phyloP scores from a whole-genome alignment of 176 grass and related monocot species.

The Oryza glumipatula region DNA sequence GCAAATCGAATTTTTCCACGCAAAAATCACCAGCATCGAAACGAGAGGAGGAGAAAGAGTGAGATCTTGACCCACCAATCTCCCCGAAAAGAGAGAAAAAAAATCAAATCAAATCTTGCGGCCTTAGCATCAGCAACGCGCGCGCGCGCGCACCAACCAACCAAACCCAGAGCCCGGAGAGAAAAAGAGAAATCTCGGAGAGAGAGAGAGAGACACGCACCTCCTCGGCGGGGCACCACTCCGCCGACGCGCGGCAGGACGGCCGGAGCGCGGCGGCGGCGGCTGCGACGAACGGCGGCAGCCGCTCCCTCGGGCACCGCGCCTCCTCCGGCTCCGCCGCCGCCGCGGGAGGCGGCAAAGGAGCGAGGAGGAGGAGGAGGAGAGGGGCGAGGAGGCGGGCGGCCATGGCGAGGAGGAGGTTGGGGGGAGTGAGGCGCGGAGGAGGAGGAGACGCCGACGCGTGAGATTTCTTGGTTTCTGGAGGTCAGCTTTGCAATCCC shows the following conservation, averaged over 20 bases:
- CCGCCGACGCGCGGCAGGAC: conserved; percentile 39
- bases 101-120: not conserved
- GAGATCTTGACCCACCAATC: conserved; percentile 34
- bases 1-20: not conserved
- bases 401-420: conserved; percentile 37
- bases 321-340: not conserved
- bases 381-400: conserved; percentile 30
- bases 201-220: not conserved
- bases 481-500: conserved; percentile 29
- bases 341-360: not conserved
- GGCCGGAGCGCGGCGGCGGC: conserved; percentile 35
- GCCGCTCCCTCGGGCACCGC: conserved; percentile 39
- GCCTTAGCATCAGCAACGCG: not conserved
- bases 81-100: not conserved
- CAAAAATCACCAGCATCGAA: not conserved
- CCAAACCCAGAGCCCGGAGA: not conserved
- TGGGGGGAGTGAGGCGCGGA: not conserved
- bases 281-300: conserved; percentile 46
- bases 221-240: conserved; percentile 41
- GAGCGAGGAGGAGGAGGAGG: conserved; percentile 14
- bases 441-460: not conserved
- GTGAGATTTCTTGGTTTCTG: conserved; percentile 44
- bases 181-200: not conserved
- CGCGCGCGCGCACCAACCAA: not conserved
- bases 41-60: not conserved